Evolutionary conservation across 2,329 filamentous ascomycete species (phyloP).

Genomic region (Hypoxylon sp.): DNA sequence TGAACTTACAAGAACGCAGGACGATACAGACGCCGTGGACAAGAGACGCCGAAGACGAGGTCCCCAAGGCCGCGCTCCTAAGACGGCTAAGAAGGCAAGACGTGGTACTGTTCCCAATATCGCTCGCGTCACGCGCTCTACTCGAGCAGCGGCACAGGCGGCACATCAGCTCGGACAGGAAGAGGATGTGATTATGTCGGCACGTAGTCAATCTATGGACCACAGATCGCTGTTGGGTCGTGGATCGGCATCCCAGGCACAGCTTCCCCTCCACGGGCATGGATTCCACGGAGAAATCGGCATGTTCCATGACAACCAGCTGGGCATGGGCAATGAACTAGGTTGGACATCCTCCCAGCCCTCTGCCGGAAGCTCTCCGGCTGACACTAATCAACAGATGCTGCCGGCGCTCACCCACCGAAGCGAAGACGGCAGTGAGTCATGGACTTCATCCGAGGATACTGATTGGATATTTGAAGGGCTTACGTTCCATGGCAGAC

Average conservation of each 20-base stretch:
- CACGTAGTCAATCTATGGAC: constrained; percentile 14
- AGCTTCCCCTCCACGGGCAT: constrained; percentile 39
- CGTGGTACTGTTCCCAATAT: constrained; percentile 21
- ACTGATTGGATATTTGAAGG: constrained; percentile 10
- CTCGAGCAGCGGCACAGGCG: constrained; percentile 12
- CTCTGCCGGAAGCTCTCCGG: constrained; percentile 24
- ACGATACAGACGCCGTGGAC: constrained; percentile 33
- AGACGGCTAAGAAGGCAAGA: constrained; percentile 26
- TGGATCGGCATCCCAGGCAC: constrained; percentile 25
- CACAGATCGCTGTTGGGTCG: constrained; percentile 24
- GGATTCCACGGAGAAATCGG: constrained; percentile 35
- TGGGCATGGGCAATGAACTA: constrained; percentile 34
- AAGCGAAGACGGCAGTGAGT: constrained; percentile 41
- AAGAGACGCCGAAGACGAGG: constrained; percentile 24
- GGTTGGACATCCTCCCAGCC: constrained; percentile 35
- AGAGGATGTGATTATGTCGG: constrained; percentile 5
- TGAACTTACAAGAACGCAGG: constrained; percentile 35
- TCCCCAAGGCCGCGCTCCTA: constrained; percentile 12
- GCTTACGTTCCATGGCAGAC: constrained; percentile 45
- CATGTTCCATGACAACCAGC: constrained; percentile 30
- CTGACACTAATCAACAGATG: constrained; percentile 38
- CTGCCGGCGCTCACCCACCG: constrained; percentile 19
- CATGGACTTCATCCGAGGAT: constrained; percentile 21
- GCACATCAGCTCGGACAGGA: neutral
- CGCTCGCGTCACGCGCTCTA: constrained; percentile 21